Evolutionary conservation across 116 monocot genomes (phyloP), one percentile per base, ranked within the genome.

Genomic region (Trichopus zeylanicus): DNA sequence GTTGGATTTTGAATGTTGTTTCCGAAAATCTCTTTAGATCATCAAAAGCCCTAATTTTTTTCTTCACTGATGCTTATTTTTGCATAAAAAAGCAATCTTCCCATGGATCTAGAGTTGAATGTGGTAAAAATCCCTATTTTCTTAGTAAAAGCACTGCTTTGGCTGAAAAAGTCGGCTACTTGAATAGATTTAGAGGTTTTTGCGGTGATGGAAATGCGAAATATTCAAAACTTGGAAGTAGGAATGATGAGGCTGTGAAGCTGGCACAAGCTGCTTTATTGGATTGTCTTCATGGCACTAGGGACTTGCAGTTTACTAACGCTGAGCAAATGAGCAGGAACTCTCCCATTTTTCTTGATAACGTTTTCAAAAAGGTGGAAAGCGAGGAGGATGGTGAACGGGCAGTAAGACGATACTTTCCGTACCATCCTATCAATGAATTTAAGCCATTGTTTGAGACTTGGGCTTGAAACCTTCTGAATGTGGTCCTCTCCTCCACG

Each of bases 371-470:
- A n/a, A 62, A 62, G 62, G 62, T 49, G 16, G 22, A 23, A 11
- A 31, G 51, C 3, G 62, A 48, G 19, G 51, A 31, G 3, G 31
- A 62, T 6, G 12, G 31, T 31, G 48, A 31, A 3, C 26, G 48
- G 31, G 62, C 62, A 18, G 29, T 62, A 21, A 48, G n/a, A 21
- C 62, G 62, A 7, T 64, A 52, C 34, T 53, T 64, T 21, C 53
- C 53, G 29, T 64, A 53, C 52, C 51, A 64, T 22, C 64, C 53
- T 6, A 37, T 64, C 18, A 53, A 64, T 35, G 64, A 64, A 31
- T 64, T 52, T 35, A 53, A 64, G 25, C 64, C 64, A 6, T 64
- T 64, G 26, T 64, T 64, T 26, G 64, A 64, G 64, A 53, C 53
- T 2, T 64, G 23, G 64, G 64, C 25, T 22, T 64, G 23, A 64